Conservation (phyloP, 1,284 basidiomycete genomes). For the Cutaneotrichosporon dermatis region DNA sequence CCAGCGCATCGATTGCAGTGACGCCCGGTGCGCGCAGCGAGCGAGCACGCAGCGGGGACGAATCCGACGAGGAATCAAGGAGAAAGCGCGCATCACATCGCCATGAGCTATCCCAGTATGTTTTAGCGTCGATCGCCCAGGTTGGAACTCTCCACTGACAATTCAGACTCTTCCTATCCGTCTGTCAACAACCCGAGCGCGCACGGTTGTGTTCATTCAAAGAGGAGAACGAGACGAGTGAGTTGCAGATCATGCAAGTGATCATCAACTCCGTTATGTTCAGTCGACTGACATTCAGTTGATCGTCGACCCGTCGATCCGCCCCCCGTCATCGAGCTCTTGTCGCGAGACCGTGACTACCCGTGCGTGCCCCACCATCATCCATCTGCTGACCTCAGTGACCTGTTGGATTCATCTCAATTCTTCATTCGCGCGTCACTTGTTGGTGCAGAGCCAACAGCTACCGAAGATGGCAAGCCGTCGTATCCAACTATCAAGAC, state of each 20-base stretch:
- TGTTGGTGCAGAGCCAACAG: conserved; percentile 21
- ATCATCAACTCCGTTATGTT: background rate
- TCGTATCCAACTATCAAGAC: conserved; percentile 41
- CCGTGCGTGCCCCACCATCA: conserved; percentile 3
- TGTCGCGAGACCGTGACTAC: conserved; percentile 16
- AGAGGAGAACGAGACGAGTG: conserved; percentile 51
- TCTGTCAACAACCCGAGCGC: conserved; percentile 48
- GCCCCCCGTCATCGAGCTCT: conserved; percentile 46
- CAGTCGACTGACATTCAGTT: conserved; percentile 22
- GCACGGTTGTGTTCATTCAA: conserved; percentile 50
- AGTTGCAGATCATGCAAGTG: no score
- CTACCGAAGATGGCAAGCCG: conserved; percentile 5
- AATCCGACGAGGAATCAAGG: conserved; percentile 7
- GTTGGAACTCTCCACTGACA: background rate
- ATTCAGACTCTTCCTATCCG: conserved; percentile 19
- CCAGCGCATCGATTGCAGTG: background rate
- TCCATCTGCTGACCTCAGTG: conserved; percentile 14
- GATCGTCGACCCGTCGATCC: conserved; percentile 50
- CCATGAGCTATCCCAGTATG: conserved; percentile 4
- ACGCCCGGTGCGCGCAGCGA: background rate
- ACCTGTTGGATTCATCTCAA: conserved; percentile 33
- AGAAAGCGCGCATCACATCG: conserved; percentile 7
- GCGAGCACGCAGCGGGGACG: background rate
- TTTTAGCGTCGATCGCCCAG: background rate
- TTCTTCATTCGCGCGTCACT: conserved; percentile 43